These are phyloP conservation scores for Rostrohypoxylon terebratum DNA, from an alignment of 495 filamentous ascomycete species.

Conservation along the genomic window DNA sequence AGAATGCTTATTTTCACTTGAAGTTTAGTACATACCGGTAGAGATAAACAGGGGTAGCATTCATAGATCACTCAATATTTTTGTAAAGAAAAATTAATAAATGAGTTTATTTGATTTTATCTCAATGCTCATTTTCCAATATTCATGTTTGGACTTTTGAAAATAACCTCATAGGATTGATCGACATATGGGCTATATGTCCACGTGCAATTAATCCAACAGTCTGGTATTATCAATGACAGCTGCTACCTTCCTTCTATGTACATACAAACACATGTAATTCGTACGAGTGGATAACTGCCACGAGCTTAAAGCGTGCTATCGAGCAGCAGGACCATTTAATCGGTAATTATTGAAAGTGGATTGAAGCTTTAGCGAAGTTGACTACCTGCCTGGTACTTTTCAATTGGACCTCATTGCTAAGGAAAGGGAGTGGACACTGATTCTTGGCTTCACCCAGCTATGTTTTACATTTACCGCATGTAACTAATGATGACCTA, in stretches of 20 bases:
- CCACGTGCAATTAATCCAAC: conserved; percentile 28
- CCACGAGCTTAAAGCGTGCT: conserved; percentile 10
- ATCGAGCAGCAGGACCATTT: conserved; percentile 7
- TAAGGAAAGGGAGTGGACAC: not conserved
- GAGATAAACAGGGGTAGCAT: not conserved
- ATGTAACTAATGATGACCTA: not conserved
- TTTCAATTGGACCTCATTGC: not conserved
- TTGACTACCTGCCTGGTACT: not conserved
- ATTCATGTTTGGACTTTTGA: not conserved
- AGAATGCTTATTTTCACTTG: not conserved
- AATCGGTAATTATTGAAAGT: conserved; percentile 1
- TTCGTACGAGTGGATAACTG: conserved; percentile 9
- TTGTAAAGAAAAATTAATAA: not conserved
- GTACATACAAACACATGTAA: not conserved
- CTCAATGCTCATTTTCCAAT: conserved; percentile 1
- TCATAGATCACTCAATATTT: not conserved
- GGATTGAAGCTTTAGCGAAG: not conserved
- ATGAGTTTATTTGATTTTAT: conserved; percentile 33
- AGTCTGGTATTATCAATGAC: conserved; percentile 16
- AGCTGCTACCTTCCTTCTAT: conserved; percentile 25
- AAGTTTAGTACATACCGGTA: no score
- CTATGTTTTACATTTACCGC: conserved; percentile 4
- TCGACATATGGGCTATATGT: conserved; percentile 7
- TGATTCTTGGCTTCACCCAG: not conserved
- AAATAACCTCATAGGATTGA: not conserved